Conservation (phyloP, 768 basidiomycete species). For the Panellus pusillus region DNA sequence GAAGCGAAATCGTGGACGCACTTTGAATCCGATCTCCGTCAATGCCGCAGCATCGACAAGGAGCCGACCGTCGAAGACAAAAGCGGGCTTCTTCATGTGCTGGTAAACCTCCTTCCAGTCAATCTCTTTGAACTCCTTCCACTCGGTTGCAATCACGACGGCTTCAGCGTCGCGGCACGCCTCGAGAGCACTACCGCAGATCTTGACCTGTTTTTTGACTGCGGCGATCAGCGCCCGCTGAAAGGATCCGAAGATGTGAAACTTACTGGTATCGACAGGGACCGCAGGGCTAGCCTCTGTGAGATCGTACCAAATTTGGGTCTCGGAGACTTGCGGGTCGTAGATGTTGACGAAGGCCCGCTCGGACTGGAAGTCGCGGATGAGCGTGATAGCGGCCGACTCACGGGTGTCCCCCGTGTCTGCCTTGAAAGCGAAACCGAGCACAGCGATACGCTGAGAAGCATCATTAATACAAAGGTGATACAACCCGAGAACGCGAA, state of each 20-base stretch:
- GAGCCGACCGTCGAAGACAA: slow-evolving; percentile 92
- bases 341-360: slow-evolving; percentile 85
- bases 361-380: slow-evolving; percentile 91
- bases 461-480: slow-evolving; percentile 1
- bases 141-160: slow-evolving; percentile 94
- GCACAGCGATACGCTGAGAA: slow-evolving; percentile 81
- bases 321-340: slow-evolving; percentile 84
- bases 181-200: slow-evolving; percentile 75
- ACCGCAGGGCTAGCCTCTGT: slow-evolving; percentile 64
- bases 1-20: slow-evolving; percentile 31
- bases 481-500: no score
- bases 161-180: slow-evolving; percentile 91
- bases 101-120: slow-evolving; percentile 87
- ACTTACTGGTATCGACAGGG: slow-evolving; percentile 67
- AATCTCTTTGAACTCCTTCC: slow-evolving; percentile 94
- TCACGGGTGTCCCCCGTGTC: slow-evolving; percentile 99
- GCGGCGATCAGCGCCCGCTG: slow-evolving; percentile 1
- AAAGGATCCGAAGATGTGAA: slow-evolving; percentile 4
- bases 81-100: slow-evolving; percentile 97
- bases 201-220: slow-evolving; percentile 90
- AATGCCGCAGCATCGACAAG: slow-evolving; percentile 82
- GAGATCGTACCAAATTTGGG: slow-evolving; percentile 87
- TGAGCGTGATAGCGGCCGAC: slow-evolving; percentile 91
- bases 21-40: slow-evolving; percentile 87
- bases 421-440: slow-evolving; percentile 99